Evolutionary conservation across 1,284 basidiomycete genomes (phyloP), one percentile per base, ranked within the genome.

Genomic region (Ceratobasidium theobromae): DNA sequence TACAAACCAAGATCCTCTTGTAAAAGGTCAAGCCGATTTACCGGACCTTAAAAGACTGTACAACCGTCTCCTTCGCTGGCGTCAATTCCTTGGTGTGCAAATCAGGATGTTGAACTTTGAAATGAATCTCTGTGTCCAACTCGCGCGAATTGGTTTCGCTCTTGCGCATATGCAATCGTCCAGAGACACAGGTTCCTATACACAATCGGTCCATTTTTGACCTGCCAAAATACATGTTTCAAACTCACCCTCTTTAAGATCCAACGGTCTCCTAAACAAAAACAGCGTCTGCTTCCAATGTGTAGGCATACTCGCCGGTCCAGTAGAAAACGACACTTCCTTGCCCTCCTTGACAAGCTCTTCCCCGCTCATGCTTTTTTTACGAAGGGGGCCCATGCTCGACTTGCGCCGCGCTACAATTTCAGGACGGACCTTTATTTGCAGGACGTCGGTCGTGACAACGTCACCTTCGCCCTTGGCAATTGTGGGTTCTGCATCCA

Each of bases 211-310:
- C 12, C 33, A 64, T 51, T 14, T 65, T 40, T 30, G 25, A 23
- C 30, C 49, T 9, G 35, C 41, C 16, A 12, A 49, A 45, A 38
- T 2, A 38, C 52, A 51, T 43, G 35, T 8, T 11, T 18, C 27
- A 14, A 2, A 75, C 83, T 58, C 67, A 88, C 93, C 94, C 75
- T 89, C 84, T 6, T 82, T 79, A 0, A 91, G 87, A 25, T 76
- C 73, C 68, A 98, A 84, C 0, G 93, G 90, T 57, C 94, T 85
- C 65, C 85, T 83, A 69, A 99, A 80, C 70, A 98, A 78, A 76
- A 99, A 97, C 11, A 95, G 73, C 0, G 95, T 95, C 75, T 99
- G 96, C 76, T 96, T 96, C 96, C 96, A 99, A 76, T 99, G 96
- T n/a, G 96, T 99, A 23, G 91, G 86, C 53, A 86, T 85, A 69